These are phyloP conservation scores for Sclerotinia subarctica DNA, from an alignment of 2,329 filamentous ascomycete genomes.

Conservation along the genomic window DNA sequence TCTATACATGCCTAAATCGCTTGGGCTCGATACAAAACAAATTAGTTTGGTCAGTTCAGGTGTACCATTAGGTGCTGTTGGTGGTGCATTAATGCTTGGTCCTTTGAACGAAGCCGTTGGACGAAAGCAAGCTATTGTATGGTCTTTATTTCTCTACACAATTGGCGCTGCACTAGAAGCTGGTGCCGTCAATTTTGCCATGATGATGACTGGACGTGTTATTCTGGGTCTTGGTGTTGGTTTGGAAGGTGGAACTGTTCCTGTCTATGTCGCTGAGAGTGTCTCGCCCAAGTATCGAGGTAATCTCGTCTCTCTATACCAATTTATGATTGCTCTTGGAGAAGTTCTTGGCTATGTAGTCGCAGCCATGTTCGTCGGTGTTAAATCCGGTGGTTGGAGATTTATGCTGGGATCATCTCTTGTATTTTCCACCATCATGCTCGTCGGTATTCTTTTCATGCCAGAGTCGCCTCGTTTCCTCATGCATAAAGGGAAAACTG, in stretches of 20 bases:
- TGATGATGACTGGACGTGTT: slow-evolving; percentile 67
- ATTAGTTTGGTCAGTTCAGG: slow-evolving; percentile 66
- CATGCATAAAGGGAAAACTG: slow-evolving; percentile 61
- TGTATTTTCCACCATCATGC: slow-evolving; percentile 63
- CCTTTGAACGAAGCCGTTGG: slow-evolving; percentile 67
- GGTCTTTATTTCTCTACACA: slow-evolving; percentile 67
- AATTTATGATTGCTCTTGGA: slow-evolving; percentile 72
- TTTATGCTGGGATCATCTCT: slow-evolving; percentile 72
- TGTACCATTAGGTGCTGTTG: slow-evolving; percentile 70
- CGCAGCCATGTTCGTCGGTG: slow-evolving; percentile 68
- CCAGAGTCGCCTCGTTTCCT: slow-evolving; percentile 67
- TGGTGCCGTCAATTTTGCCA: slow-evolving; percentile 64
- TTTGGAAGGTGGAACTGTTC: slow-evolving; percentile 70
- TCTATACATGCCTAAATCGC: slow-evolving; percentile 55
- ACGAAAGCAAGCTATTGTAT: slow-evolving; percentile 64
- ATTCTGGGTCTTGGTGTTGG: slow-evolving; percentile 69
- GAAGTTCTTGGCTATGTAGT: slow-evolving; percentile 72
- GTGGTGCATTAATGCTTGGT: slow-evolving; percentile 63
- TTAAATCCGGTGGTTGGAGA: slow-evolving; percentile 63
- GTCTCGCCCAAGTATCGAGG: slow-evolving; percentile 65
- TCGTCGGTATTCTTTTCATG: slow-evolving; percentile 65
- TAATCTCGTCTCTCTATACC: slow-evolving; percentile 71
- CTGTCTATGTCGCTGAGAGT: slow-evolving; percentile 71
- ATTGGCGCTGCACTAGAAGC: slow-evolving; percentile 66
- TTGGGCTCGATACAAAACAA: slow-evolving; percentile 53